Conservation (phyloP, 208 protist species). For the Crithidia acanthocephali region DNA sequence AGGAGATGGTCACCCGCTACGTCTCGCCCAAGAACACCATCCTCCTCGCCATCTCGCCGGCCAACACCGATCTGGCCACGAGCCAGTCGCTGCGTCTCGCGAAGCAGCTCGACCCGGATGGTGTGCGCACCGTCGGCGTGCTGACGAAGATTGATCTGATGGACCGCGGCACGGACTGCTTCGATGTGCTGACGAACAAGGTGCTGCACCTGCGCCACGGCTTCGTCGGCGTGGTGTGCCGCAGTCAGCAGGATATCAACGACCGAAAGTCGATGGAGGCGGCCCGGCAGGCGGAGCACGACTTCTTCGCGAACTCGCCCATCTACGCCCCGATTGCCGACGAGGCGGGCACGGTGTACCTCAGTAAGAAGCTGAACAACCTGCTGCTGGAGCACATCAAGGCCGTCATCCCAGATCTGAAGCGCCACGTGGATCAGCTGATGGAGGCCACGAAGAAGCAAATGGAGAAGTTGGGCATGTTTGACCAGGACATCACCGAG, state of each 20-base stretch:
- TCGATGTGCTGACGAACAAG: slow-evolving; percentile 95
- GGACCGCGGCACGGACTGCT: slow-evolving; percentile 98
- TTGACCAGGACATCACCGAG: slow-evolving; percentile 83
- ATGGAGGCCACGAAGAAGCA: slow-evolving; percentile 84
- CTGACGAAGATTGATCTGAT: slow-evolving; percentile 99
- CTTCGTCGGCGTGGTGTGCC: slow-evolving; percentile 99
- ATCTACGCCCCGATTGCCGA: slow-evolving; percentile 91
- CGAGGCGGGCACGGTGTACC: slow-evolving; percentile 88
- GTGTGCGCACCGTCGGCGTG: slow-evolving; percentile 98
- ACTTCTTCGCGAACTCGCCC: slow-evolving; percentile 95
- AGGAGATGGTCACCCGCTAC: slow-evolving; percentile 97
- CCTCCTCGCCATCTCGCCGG: slow-evolving; percentile 98
- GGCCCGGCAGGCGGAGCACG: slow-evolving; percentile 88
- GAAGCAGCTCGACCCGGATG: slow-evolving; percentile 97
- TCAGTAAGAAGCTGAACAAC: slow-evolving; percentile 91
- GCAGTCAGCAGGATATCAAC: slow-evolving; percentile 98
- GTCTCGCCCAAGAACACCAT: slow-evolving; percentile 97
- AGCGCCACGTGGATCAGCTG: slow-evolving; percentile 89
- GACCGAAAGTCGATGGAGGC: slow-evolving; percentile 86
- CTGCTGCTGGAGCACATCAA: slow-evolving; percentile 97
- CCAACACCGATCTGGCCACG: slow-evolving; percentile 99
- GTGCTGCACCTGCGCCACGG: slow-evolving; percentile 95
- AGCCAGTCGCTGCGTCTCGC: slow-evolving; percentile 98
- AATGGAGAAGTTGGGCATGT: slow-evolving; percentile 92
- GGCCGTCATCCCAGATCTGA: slow-evolving; percentile 94